phyloP scores from a whole-genome alignment of 805 yeast genomes.

The Nakazawaea peltata region DNA sequence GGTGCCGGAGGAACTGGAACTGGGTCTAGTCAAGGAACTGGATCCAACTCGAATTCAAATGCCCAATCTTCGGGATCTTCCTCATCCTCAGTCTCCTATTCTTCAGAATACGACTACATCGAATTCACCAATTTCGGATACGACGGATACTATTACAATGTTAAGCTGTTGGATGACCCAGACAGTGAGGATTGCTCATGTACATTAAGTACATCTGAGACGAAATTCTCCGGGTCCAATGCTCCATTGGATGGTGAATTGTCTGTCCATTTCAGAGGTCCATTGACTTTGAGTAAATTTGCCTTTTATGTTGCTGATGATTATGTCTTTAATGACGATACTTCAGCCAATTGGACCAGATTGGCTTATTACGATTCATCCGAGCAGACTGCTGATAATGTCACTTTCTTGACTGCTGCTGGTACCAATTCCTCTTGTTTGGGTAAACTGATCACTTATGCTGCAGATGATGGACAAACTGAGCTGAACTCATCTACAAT shows the following conservation, averaged over 20 bases:
- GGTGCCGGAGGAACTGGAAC: no score
- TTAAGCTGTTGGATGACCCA: conserved; percentile 32
- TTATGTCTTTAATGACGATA: conserved; percentile 25
- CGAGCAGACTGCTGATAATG: conserved; percentile 44
- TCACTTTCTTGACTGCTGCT: conserved; percentile 59
- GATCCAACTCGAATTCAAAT: no score
- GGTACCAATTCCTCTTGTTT: conserved; percentile 56
- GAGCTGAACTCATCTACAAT: conserved; percentile 38
- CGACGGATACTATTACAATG: conserved; percentile 43
- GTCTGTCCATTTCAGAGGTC: conserved; percentile 77
- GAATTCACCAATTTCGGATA: conserved; percentile 50
- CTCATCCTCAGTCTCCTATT: neutral
- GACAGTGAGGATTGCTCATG: conserved; percentile 40
- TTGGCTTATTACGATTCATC: conserved; percentile 49
- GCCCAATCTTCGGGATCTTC: neutral
- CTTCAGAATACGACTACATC: conserved; percentile 26
- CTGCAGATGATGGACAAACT: conserved; percentile 47
- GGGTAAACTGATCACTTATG: conserved; percentile 61
- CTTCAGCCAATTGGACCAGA: conserved; percentile 46
- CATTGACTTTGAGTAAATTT: conserved; percentile 50
- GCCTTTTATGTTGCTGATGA: conserved; percentile 48
- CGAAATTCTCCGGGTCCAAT: conserved; percentile 46
- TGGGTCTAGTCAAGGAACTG: no score
- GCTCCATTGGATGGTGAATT: conserved; percentile 63
- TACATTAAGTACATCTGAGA: conserved; percentile 26